Evolutionary conservation across 2,329 filamentous ascomycete species (phyloP), one percentile per base, ranked within the genome.

Genomic region (Alternaria solani): DNA sequence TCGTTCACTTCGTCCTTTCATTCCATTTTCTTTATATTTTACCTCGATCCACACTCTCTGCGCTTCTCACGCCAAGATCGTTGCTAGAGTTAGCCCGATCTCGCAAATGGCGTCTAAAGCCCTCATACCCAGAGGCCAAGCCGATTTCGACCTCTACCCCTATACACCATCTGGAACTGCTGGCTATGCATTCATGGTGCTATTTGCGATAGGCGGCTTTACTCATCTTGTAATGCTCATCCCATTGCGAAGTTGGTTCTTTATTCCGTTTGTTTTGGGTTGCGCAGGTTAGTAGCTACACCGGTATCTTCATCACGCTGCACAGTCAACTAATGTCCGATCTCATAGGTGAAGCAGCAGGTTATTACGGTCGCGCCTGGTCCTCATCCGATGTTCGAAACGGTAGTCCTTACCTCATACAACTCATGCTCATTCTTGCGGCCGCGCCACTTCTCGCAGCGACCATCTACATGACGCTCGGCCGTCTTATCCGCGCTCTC

Each of bases 191-290:
- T 65, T 65, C 34, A 39, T 67, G 11, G 62, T 52, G 18, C 51
- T 68, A 5, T 68, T 68, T n/a, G 64, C 43, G 4, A 59, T 65
- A 11, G 59, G 34, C 16, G 64, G 51, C 12, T 5, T 62, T 11
- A 34, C 53, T 11, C 64, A 68, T 48, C 4, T 63, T 12, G 32
- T 47, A 9, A 39, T 66, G 41, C 47, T 67, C n/a, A 47, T 62
- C 5, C 46, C 54, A 4, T 57, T 60, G 2, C 57, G 60, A 36
- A 57, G 56, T 25, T 85, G 82, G 81, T 86, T 82, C 66, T 82
- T 84, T 64, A 79, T 84, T 3, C 82, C 84, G 0, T 83, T 87
- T 51, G 58, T 84, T 4, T 68, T 86, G n/a, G 84, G 84, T n/a
- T 82, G 82, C 25, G 53, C 81, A n/a, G 84, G 83, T 85, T 76